Base-by-base conservation (phyloP, 208 protist species). In the Tritrichomonas musculus region DNA sequence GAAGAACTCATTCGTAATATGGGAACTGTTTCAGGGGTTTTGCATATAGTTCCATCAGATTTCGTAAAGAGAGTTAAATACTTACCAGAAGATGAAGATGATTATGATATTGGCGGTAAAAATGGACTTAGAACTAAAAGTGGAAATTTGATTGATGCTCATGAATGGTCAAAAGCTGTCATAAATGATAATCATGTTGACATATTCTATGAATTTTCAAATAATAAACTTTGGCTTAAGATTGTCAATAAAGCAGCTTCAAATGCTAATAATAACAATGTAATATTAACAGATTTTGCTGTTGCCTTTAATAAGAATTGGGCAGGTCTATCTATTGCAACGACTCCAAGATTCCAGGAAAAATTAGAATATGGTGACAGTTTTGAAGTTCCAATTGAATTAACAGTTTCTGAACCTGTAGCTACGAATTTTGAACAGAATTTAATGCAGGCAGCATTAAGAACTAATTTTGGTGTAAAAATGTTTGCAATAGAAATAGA, bases 11-110 rank as follows among this genome's bases (percentile, higher is more conserved):
- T 88, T 88, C 27, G 13, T 27, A 88, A 88, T 27, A 88, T 88
- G 9, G 77, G 77, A 47, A 53, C 41, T 0, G 77, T 88, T 39
- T 88, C 77, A 33, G 77, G 47, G 33, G 77, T 88, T 33, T 88
- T 88, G 57, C 77, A 88, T 60, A 88, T 88, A 9, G 47, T 88
- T n/a, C 77, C 77, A n/a, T 88, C 77, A 33, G 41, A 57, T 57
- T 88, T 88, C 36, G 64, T 69, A 5, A 69, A 17, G 27, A 8
- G 64, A n/a, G 64, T 33, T n/a, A 69, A 69, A 69, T 69, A 69
- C 30, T 33, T 69, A 69, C 64, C 64, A 8, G 64, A 69, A 69
- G 64, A 17, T 33, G 64, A 69, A 5, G 64, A 69, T 25, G 30
- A 69, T 33, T 8, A 13, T 69, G 30, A 69, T 69, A 3, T 8